These are phyloP conservation scores for Globisporangium apiculatum DNA, from an alignment of 352 stramenopile genomes.

Conservation along the genomic window DNA sequence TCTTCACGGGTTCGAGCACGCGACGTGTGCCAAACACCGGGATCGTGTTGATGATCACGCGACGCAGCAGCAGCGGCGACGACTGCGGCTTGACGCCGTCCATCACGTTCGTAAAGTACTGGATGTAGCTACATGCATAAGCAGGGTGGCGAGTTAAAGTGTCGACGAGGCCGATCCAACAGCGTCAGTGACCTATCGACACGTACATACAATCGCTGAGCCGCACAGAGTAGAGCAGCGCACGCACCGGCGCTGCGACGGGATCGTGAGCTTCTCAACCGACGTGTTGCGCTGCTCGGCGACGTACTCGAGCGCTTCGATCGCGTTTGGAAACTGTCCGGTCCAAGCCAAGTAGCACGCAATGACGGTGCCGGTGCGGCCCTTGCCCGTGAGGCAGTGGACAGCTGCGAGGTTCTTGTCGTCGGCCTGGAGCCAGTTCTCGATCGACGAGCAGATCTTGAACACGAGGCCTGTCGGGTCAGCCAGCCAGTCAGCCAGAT, in stretches of 20 bases:
- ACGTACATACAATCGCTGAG: background rate
- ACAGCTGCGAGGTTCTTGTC: slow-evolving; percentile 94
- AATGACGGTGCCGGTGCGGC: slow-evolving; percentile 91
- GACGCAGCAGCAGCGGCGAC: slow-evolving; percentile 91
- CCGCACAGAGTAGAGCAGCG: background rate
- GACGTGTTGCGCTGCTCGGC: slow-evolving; percentile 79
- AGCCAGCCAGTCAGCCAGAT: background rate
- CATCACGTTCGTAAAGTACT: slow-evolving; percentile 98
- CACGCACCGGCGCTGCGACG: slow-evolving; percentile 87
- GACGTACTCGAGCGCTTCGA: slow-evolving; percentile 92
- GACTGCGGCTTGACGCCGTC: slow-evolving; percentile 92
- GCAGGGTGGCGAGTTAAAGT: too few species aligned
- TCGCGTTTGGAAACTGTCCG: slow-evolving; percentile 86
- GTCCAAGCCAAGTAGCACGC: slow-evolving; percentile 96
- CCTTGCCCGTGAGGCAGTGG: slow-evolving; percentile 96
- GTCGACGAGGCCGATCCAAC: background rate
- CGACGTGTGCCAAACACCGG: slow-evolving; percentile 76
- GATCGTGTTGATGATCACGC: slow-evolving; percentile 95
- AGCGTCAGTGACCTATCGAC: background rate
- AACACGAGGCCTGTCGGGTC: slow-evolving; percentile 80
- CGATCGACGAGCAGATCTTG: slow-evolving; percentile 96
- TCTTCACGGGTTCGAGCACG: slow-evolving; percentile 50
- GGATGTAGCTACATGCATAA: slow-evolving; percentile 76
- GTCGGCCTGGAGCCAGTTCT: slow-evolving; percentile 96
- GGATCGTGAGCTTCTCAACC: slow-evolving; percentile 94